Base-by-base conservation (phyloP, 1,284 basidiomycete species). In the Tranzscheliella williamsii region DNA sequence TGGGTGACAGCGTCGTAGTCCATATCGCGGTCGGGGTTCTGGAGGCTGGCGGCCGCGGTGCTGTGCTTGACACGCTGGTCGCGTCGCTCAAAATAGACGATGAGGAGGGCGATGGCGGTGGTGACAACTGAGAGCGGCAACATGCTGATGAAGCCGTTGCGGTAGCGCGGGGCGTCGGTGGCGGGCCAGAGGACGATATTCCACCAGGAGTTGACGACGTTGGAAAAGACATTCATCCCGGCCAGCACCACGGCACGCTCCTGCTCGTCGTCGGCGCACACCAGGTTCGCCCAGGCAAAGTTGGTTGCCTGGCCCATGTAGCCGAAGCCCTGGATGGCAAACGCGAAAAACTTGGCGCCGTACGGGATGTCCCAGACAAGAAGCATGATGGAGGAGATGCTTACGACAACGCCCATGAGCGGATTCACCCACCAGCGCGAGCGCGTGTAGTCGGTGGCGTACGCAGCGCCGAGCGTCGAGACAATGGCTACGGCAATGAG, bases 261-360 rank as follows among this genome's bases (percentile, higher is more conserved):
- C 46, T 76, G 70, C n/a, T 72, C 68, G 53, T 76, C 74, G 12
- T 45, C 33, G 1, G 39, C 34, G 24, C 44, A 54, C 2, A 66
- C 43, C n/a, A 70, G 64, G 53, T 75, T 76, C 16, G 71, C 71
- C 74, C 74, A 76, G 9, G 67, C 57, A 42, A 76, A 76, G 51
- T 76, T 76, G 42, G 60, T 51, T 1, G 69, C 73, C n/a, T 72
- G 73, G 2, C 73, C 74, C 17, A 63, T 60, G 36, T 73, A 74
- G 0, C 67, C 69, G 0, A 64, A 38, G 3, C 72, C 74, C 11
- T 65, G 53, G 23, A 75, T 44, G 29, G 67, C 67, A 24, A 70
- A 75, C 0, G 67, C 67, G 18, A 65, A 61, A 53, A 70, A 70
- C 29, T 65, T 68, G 23, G 54, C 49, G 15, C 48, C 55, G 32